Evolutionary conservation across 2,329 filamentous ascomycete genomes (phyloP).

Genomic region (Aureobasidium sp.): DNA sequence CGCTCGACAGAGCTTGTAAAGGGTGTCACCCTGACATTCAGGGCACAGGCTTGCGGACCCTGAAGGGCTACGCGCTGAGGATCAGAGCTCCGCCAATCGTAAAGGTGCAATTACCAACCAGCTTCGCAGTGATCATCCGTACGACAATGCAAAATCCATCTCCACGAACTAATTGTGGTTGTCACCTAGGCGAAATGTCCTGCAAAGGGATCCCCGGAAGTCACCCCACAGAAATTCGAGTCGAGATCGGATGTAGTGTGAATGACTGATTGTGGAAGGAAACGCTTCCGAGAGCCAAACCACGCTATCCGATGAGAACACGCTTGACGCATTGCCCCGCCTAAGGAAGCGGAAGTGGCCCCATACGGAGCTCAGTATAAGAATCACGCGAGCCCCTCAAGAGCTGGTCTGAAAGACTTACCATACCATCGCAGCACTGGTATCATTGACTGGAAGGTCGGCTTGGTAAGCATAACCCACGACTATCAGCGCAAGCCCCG

Average conservation of each 20-base stretch:
- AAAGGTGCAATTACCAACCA: not conserved
- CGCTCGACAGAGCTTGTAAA: not conserved
- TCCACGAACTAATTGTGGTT: not conserved
- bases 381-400: not conserved
- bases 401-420: not conserved
- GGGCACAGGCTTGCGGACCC: not conserved
- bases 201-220: not conserved
- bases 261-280: not conserved
- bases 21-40: not conserved
- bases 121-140: not conserved
- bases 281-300: not conserved
- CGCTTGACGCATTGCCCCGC: not conserved
- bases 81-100: not conserved
- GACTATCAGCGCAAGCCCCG: not conserved
- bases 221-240: not conserved
- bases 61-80: not conserved
- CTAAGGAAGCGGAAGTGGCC: not conserved
- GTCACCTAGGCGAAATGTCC: not conserved
- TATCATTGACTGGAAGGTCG: no score
- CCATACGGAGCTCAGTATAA: not conserved
- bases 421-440: no score
- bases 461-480: not conserved
- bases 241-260: not conserved
- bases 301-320: not conserved
- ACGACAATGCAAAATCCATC: not conserved